Evolutionary conservation across 768 basidiomycete species (phyloP).

Genomic region (Russula sp.): DNA sequence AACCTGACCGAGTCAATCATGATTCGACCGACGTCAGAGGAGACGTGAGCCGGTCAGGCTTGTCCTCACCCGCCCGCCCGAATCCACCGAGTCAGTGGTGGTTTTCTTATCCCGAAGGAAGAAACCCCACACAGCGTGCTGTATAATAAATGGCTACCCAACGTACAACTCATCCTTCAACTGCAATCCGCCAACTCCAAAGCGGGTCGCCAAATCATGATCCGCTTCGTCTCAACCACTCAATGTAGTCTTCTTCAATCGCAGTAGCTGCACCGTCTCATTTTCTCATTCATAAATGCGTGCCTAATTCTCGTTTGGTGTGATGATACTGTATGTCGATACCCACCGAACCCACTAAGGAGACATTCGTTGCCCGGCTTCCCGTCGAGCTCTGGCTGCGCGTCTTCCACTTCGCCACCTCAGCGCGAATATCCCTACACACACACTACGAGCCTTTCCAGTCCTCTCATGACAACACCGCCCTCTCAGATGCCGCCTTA

Average conservation of each 20-base stretch:
- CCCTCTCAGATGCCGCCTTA: constrained; percentile 2
- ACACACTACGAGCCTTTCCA: constrained; percentile 13
- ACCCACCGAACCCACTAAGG: neutral
- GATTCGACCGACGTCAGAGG: neutral
- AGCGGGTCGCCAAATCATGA: constrained; percentile 62
- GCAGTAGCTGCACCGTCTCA: neutral
- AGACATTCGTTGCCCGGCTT: neutral
- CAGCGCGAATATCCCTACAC: neutral
- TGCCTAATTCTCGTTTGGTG: neutral
- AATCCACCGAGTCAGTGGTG: constrained; percentile 17
- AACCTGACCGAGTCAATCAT: constrained; percentile 26
- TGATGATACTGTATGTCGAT: neutral
- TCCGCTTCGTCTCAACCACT: constrained; percentile 60
- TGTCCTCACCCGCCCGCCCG: constrained; percentile 16
- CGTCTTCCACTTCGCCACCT: constrained; percentile 21
- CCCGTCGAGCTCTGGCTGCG: constrained; percentile 22
- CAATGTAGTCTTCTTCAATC: too few relatives aligned
- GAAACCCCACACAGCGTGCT: constrained; percentile 30
- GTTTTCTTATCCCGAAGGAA: constrained; percentile 43
- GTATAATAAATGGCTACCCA: constrained; percentile 23
- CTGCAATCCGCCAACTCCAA: constrained; percentile 40
- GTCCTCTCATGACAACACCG: neutral
- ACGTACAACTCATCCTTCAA: constrained; percentile 28
- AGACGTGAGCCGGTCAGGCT: constrained; percentile 3
- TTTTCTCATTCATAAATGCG: neutral